Conservation (phyloP, 768 basidiomycete genomes). For the Agaricus subrufescens region DNA sequence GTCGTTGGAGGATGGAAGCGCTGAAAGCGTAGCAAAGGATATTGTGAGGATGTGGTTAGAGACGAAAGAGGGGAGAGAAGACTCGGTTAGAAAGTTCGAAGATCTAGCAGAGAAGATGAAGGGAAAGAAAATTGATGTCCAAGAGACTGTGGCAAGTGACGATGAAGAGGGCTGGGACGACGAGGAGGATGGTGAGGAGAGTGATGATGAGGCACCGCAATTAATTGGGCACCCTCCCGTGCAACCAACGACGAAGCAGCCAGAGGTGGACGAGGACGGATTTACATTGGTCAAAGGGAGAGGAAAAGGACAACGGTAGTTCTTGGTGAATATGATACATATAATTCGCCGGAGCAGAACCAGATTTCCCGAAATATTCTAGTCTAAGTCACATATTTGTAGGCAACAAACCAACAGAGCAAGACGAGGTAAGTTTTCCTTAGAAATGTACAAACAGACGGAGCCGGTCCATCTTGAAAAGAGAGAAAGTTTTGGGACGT, state of each 20-base stretch:
- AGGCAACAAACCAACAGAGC: not conserved
- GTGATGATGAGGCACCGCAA: slow-evolving; percentile 36
- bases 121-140: slow-evolving; percentile 52
- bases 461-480: not conserved
- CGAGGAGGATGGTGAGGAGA: slow-evolving; percentile 36
- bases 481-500: not conserved
- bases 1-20: slow-evolving; percentile 80
- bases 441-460: not conserved
- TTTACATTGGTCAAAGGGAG: slow-evolving; percentile 77
- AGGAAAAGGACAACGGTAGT: slow-evolving; percentile 41
- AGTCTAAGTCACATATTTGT: no score
- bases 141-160: slow-evolving; percentile 38
- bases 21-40: slow-evolving; percentile 67
- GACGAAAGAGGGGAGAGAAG: slow-evolving; percentile 37
- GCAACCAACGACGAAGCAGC: slow-evolving; percentile 39
- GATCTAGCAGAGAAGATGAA: slow-evolving; percentile 50
- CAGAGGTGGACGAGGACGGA: slow-evolving; percentile 87
- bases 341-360: not conserved
- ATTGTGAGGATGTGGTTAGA: slow-evolving; percentile 67
- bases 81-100: slow-evolving; percentile 59
- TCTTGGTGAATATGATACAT: not conserved
- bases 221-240: slow-evolving; percentile 34
- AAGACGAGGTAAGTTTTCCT: not conserved
- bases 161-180: slow-evolving; percentile 44
- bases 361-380: no score